phyloP scores from a whole-genome alignment of 805 yeast genomes.

The Ogataea sp. region DNA sequence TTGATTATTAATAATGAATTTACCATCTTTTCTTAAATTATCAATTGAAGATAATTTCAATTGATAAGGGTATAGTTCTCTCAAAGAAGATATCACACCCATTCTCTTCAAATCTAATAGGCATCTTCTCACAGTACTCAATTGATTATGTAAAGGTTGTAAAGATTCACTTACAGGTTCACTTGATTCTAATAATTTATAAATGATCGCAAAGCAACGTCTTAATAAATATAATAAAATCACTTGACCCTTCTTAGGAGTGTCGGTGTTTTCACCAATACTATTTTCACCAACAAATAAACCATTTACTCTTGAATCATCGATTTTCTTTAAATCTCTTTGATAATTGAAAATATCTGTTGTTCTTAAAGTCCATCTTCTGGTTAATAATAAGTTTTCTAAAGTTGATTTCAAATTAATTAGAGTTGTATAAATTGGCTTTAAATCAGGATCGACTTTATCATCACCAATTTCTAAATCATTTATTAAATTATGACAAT shows the following conservation, averaged over 20 bases:
- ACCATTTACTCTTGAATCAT: constrained; percentile 60
- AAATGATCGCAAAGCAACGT: constrained; percentile 85
- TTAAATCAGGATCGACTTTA: constrained; percentile 41
- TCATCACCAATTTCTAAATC: constrained; percentile 50
- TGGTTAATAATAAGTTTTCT: constrained; percentile 79
- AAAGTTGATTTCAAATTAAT: constrained; percentile 61
- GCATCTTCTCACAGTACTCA: constrained; percentile 86
- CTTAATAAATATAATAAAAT: constrained; percentile 71
- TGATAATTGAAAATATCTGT: constrained; percentile 88
- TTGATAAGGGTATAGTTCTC: constrained; percentile 94
- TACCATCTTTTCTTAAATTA: constrained; percentile 82
- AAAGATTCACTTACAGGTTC: constrained; percentile 95
- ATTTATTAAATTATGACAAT: constrained; percentile 65
- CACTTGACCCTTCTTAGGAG: constrained; percentile 42
- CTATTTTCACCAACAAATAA: constrained; percentile 30
- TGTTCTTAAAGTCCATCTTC: constrained; percentile 96
- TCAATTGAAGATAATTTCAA: constrained; percentile 89
- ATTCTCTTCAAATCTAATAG: constrained; percentile 81
- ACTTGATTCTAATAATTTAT: constrained; percentile 79
- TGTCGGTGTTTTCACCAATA: constrained; percentile 9
- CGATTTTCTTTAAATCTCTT: constrained; percentile 63
- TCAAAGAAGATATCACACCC: constrained; percentile 81
- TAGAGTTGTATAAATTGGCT: constrained; percentile 55
- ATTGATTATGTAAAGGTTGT: constrained; percentile 89
- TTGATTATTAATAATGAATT: constrained; percentile 77